Evolutionary conservation across 2,329 filamentous ascomycete genomes (phyloP), one percentile per base, ranked within the genome.

Genomic region (Achaetomium macrosporum): DNA sequence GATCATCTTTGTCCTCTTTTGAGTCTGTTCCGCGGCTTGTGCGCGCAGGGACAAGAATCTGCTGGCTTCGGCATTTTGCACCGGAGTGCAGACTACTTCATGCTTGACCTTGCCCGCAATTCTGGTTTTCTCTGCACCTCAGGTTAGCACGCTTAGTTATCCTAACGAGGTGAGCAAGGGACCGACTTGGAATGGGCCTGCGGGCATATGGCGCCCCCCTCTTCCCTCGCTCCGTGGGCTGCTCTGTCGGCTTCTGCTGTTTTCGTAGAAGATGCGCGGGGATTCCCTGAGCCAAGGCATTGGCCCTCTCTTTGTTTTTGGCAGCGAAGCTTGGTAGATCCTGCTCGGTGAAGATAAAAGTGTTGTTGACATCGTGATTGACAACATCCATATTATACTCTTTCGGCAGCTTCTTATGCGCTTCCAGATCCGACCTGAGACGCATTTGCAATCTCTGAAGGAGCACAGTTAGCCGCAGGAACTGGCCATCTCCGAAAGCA

Each of bases 261-360:
- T 70, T 71, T 42, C 74, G 72, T 57, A 80, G 65, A 25, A 85
- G 70, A 35, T 81, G 76, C 5, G 76, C 70, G 5, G 82, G 82
- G 55, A 85, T 82, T 48, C 82, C 78, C 16, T 75, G 77, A 42
- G 76, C 78, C 3, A 79, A 71, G 9, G 78, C 77, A 49, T 81
- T 77, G n/a, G 76, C 74, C 47, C 77, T 74, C 44, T 71, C 71
- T 62, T 76, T 79, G 64, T 79, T 79, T 66, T 77, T 79, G 16
- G 74, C 73, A 61, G 80, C 80, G 71, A 84, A 90, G 36, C 88
- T 88, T 0, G 90, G 88, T 19, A 96, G 78, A 64, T 97, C 90
- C 68, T 95, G 90, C 71, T 99, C 93, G 39, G 87, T 90, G 66
- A 99, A 99, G 52, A 97, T 76, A 66, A 87, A 95, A 17, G 90